phyloP scores from a whole-genome alignment of 768 basidiomycete genomes.

The Lyophyllum atratum region DNA sequence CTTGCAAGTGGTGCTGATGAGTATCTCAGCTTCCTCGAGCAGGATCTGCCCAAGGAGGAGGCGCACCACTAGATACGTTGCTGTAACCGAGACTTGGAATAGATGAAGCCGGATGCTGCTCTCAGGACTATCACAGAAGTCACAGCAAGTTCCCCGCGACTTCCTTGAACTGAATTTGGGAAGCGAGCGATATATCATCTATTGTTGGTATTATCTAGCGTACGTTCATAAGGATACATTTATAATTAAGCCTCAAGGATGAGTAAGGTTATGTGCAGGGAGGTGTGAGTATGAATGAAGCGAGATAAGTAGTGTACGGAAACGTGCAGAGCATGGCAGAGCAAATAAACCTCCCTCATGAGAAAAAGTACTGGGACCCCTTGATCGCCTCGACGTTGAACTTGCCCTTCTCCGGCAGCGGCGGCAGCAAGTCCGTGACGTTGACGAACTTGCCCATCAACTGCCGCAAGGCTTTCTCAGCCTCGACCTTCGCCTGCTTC shows the following conservation, averaged over 20 bases:
- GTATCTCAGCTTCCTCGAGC: slow-evolving; percentile 80
- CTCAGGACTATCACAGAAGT: background rate
- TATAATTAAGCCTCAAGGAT: background rate
- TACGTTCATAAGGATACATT: slow-evolving; percentile 11
- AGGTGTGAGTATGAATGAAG: slow-evolving; percentile 1
- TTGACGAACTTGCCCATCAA: slow-evolving; percentile 68
- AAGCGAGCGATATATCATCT: background rate
- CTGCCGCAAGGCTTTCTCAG: slow-evolving; percentile 23
- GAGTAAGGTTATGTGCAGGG: background rate
- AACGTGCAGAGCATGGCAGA: background rate
- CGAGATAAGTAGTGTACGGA: background rate
- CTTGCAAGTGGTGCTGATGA: slow-evolving; percentile 65
- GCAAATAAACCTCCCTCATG: slow-evolving; percentile 40
- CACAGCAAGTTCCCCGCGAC: background rate
- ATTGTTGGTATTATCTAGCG: slow-evolving; percentile 1
- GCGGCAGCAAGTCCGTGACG: slow-evolving; percentile 75
- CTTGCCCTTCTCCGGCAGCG: slow-evolving; percentile 78
- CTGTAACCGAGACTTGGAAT: slow-evolving; percentile 16
- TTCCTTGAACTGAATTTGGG: background rate
- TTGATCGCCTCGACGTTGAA: slow-evolving; percentile 87
- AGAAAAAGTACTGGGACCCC: slow-evolving; percentile 91
- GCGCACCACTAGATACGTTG: slow-evolving; percentile 28
- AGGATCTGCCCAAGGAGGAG: slow-evolving; percentile 48
- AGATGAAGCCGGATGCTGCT: slow-evolving; percentile 6
- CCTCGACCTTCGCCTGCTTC: slow-evolving; percentile 23